Percentiles rank a stretch among this genome's conserved stretches.
phyloP scores from a whole-genome alignment of 495 filamentous ascomycete species.

The Parmelia sp. region DNA sequence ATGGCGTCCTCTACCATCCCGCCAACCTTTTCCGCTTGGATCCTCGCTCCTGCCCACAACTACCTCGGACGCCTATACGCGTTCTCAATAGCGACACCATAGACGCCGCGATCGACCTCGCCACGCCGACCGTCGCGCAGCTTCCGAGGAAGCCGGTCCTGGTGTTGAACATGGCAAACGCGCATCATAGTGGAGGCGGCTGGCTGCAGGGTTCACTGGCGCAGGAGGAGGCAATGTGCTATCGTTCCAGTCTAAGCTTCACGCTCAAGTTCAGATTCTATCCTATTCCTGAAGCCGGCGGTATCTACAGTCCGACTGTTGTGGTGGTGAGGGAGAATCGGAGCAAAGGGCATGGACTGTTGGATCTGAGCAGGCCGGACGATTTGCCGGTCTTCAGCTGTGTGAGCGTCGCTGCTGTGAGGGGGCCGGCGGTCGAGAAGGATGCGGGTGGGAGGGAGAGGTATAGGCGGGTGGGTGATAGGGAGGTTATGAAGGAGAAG shows the following conservation, averaged over 20 bases:
- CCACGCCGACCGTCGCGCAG: constrained; percentile 1
- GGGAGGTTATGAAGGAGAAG: constrained; percentile 49
- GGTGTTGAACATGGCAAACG: constrained; percentile 58
- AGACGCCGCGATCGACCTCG: constrained; percentile 57
- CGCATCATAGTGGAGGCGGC: constrained; percentile 47
- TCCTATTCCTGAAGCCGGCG: constrained; percentile 45
- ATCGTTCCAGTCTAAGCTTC: constrained; percentile 50
- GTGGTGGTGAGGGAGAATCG: constrained; percentile 46
- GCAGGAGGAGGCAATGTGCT: constrained; percentile 63
- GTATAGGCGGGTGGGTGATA: constrained; percentile 37
- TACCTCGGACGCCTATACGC: constrained; percentile 30
- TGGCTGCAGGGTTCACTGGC: constrained; percentile 49
- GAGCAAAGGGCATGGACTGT: constrained; percentile 36
- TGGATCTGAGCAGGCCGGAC: constrained; percentile 32
- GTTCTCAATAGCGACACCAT: constrained; percentile 74
- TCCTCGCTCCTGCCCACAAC: constrained; percentile 22
- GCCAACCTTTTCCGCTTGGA: constrained; percentile 22
- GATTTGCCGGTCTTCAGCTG: constrained; percentile 49
- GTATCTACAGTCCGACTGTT: constrained; percentile 55
- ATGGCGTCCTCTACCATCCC: constrained; percentile 23
- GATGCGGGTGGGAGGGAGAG: constrained; percentile 17
- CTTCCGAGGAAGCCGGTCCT: constrained; percentile 36
- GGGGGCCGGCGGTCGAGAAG: constrained; percentile 38
- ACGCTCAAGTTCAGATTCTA: constrained; percentile 51
- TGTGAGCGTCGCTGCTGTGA: constrained; percentile 51